A percentile compares a stretch with the other conserved stretches of the same genome.
phyloP scores from a whole-genome alignment of 202 grass and related monocot species.

The Zizania palustris region DNA sequence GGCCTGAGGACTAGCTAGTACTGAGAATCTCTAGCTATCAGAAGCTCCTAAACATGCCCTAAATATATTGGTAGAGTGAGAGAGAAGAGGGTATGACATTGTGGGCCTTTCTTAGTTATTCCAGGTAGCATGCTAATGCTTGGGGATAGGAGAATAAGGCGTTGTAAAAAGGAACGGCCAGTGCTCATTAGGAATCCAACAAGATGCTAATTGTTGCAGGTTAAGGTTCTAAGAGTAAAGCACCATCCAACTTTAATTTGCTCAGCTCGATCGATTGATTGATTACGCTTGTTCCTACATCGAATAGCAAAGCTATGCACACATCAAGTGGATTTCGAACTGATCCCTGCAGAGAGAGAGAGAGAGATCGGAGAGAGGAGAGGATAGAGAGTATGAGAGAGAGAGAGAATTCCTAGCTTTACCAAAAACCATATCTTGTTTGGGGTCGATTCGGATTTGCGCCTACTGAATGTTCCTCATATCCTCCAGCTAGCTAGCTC shows the following conservation, averaged over 20 bases:
- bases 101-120: background rate
- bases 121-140: background rate
- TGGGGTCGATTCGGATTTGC: constrained; percentile 51
- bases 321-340: background rate
- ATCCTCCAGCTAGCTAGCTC: constrained; percentile 31
- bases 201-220: constrained; percentile 54
- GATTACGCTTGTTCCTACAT: too few species aligned
- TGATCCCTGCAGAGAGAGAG: background rate
- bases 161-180: constrained; percentile 57
- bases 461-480: constrained; percentile 55
- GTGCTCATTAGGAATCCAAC: constrained; percentile 53
- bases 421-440: constrained; percentile 45
- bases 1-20: too few species aligned
- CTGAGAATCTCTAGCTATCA: too few species aligned
- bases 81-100: background rate
- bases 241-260: constrained; percentile 34
- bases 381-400: too few species aligned
- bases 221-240: constrained; percentile 53
- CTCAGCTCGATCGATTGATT: too few species aligned
- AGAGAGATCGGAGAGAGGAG: background rate
- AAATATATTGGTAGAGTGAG: too few species aligned
- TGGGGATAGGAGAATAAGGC: background rate
- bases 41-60: too few species aligned
- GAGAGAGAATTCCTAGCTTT: too few species aligned
- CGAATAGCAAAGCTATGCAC: background rate